Evolutionary conservation across 305 asterid species (phyloP).

Genomic region (Vinca major): DNA sequence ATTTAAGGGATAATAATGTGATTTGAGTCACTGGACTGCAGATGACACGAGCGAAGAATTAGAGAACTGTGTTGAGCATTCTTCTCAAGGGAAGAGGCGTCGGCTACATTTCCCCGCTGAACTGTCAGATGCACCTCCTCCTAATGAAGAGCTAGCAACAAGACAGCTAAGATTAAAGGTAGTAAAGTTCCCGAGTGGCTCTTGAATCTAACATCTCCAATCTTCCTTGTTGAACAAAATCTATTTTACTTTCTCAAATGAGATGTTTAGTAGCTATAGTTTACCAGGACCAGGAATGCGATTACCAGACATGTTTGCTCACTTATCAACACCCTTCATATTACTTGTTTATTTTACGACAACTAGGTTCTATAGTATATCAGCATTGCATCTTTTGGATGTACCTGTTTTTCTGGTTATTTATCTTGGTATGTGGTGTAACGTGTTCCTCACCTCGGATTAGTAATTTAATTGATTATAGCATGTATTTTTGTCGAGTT

Average conservation of each 20-base stretch:
- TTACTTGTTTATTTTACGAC: neutral
- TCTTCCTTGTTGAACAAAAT: too few species aligned
- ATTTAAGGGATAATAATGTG: slow-evolving; percentile 1
- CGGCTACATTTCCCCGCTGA: slow-evolving; percentile 60
- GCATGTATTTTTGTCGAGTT: slow-evolving; percentile 7
- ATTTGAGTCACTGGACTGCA: slow-evolving; percentile 13
- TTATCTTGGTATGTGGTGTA: neutral
- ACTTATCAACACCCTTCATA: neutral
- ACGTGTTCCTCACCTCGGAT: neutral
- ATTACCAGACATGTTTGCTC: neutral
- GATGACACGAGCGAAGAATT: slow-evolving; percentile 14
- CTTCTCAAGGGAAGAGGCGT: slow-evolving; percentile 50
- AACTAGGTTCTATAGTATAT: neutral
- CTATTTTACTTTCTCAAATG: neutral
- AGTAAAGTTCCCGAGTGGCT: slow-evolving; percentile 1
- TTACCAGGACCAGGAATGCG: neutral
- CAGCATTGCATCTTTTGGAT: neutral
- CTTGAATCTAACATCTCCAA: neutral
- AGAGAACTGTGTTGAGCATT: slow-evolving; percentile 32
- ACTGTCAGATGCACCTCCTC: slow-evolving; percentile 26
- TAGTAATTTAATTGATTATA: neutral
- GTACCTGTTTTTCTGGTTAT: neutral
- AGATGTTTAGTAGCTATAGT: neutral
- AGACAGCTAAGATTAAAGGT: slow-evolving; percentile 41
- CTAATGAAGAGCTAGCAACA: slow-evolving; percentile 31